A percentile compares a stretch with the other conserved stretches of the same genome.
phyloP scores from a whole-genome alignment of 75 land plant genomes.

The Selaginella moellendorffii region DNA sequence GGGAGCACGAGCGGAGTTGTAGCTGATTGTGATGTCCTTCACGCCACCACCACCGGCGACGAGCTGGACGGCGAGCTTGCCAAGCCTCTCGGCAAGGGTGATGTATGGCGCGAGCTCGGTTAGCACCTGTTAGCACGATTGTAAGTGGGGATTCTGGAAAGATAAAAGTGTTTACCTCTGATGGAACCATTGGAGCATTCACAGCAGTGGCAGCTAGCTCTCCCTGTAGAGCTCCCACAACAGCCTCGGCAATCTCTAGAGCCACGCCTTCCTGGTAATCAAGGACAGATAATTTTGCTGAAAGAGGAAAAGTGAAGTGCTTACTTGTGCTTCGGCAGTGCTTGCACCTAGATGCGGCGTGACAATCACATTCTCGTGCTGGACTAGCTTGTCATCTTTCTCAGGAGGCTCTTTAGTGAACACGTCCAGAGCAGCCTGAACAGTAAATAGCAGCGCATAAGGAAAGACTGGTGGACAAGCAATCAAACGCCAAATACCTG shows the following conservation, averaged over 20 bases:
- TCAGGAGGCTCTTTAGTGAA: constrained; percentile 76
- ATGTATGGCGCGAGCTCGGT: constrained; percentile 73
- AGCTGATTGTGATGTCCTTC: constrained; percentile 52
- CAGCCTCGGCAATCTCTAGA: constrained; percentile 93
- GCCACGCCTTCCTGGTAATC: constrained; percentile 80
- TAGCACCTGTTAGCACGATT: constrained; percentile 33
- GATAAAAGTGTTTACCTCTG: constrained; percentile 35
- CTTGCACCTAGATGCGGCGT: constrained; percentile 98
- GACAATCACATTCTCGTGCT: constrained; percentile 71
- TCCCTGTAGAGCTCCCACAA: constrained; percentile 79
- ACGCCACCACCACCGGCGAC: constrained; percentile 77
- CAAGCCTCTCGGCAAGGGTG: constrained; percentile 72
- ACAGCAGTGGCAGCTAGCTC: constrained; percentile 93
- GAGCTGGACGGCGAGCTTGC: constrained; percentile 74
- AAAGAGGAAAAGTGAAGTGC: background rate
- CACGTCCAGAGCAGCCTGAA: constrained; percentile 93
- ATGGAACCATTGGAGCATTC: constrained; percentile 90
- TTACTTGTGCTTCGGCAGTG: constrained; percentile 87
- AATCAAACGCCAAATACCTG: constrained; percentile 44
- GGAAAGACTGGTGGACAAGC: too few relatives aligned
- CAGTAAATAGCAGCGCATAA: too few relatives aligned
- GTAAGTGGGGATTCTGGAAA: background rate
- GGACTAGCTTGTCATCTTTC: constrained; percentile 52
- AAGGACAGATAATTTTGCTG: background rate
- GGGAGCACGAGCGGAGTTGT: constrained; percentile 40